phyloP scores from a whole-genome alignment of 1,139 yeast genomes.

The Suhomyces choctaworum region DNA sequence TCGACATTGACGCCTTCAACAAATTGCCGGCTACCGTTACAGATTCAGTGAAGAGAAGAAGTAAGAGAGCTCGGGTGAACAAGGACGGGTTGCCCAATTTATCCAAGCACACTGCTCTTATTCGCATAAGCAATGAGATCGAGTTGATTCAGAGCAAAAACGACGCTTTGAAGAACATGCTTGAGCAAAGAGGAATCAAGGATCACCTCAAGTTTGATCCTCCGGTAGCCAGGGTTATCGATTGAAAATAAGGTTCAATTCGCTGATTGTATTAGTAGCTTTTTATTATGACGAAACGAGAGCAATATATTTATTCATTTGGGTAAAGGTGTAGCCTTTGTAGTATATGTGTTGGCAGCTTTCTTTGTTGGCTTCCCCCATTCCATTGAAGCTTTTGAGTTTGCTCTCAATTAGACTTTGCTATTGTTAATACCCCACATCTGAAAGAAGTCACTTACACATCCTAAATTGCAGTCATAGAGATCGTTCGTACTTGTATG shows the following conservation, averaged over 20 bases:
- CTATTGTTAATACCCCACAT: no score
- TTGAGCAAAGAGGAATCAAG: slow-evolving; percentile 16
- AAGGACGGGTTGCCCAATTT: slow-evolving; percentile 51
- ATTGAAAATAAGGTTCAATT: slow-evolving; percentile 4
- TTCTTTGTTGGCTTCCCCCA: no score
- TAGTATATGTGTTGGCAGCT: no score
- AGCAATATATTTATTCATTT: no score
- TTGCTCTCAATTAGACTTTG: no score
- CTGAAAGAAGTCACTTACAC: no score
- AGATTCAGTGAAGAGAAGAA: slow-evolving; percentile 32
- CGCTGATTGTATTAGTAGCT: slow-evolving; percentile 9
- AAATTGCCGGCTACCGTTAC: slow-evolving; percentile 21
- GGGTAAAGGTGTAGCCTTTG: no score
- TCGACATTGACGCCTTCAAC: slow-evolving; percentile 44
- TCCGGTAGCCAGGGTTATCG: slow-evolving; percentile 10
- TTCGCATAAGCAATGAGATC: slow-evolving; percentile 45
- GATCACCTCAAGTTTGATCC: slow-evolving; percentile 14
- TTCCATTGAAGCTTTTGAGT: no score
- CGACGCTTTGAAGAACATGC: slow-evolving; percentile 30
- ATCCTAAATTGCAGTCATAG: no score
- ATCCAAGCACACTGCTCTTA: slow-evolving; percentile 48
- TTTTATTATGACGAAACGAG: slow-evolving; percentile 4
- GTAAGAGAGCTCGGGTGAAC: slow-evolving; percentile 43
- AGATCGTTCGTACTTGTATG: no score
- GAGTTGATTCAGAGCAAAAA: slow-evolving; percentile 36